Evolutionary conservation across 768 basidiomycete species (phyloP).

Genomic region (Auricularia auricula-judae): DNA sequence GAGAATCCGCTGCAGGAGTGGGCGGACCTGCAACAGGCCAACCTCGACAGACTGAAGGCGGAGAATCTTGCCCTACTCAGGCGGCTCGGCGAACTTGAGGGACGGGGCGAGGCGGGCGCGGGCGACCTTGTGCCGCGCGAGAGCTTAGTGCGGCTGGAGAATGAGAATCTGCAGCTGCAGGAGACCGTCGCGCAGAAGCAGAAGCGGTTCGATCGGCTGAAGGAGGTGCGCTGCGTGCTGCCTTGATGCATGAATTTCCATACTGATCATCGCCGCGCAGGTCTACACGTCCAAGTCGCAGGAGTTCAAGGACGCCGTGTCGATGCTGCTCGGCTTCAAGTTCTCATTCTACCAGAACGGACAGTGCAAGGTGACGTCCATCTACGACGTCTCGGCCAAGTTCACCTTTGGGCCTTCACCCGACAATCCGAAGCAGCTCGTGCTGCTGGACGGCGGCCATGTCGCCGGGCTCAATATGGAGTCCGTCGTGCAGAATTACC

Average conservation of each 20-base stretch:
- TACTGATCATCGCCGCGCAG: conserved; percentile 23
- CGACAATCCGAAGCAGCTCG: not conserved
- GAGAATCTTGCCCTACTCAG: conserved; percentile 81
- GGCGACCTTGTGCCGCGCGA: conserved; percentile 57
- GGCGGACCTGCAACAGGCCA: conserved; percentile 62
- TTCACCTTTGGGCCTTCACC: conserved; percentile 68
- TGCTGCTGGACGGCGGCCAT: not conserved
- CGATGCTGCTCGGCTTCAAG: conserved; percentile 82
- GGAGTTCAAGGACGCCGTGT: conserved; percentile 87
- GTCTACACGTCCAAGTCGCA: conserved; percentile 76
- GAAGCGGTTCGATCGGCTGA: conserved; percentile 65
- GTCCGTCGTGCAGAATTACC: not conserved
- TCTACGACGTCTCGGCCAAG: conserved; percentile 77
- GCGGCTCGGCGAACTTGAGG: conserved; percentile 52
- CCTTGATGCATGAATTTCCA: not conserved
- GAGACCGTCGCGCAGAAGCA: conserved; percentile 63
- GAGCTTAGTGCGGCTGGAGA: conserved; percentile 62
- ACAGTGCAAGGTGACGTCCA: conserved; percentile 79
- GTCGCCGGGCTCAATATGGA: not conserved
- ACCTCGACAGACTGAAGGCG: conserved; percentile 59
- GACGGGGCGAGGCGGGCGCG: conserved; percentile 17
- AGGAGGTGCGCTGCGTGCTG: conserved; percentile 45
- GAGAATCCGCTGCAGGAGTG: conserved; percentile 82
- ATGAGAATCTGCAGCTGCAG: conserved; percentile 60
- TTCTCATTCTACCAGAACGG: conserved; percentile 88